phyloP scores from a whole-genome alignment of 495 filamentous ascomycete species.

The Chlorociboria aeruginascens region DNA sequence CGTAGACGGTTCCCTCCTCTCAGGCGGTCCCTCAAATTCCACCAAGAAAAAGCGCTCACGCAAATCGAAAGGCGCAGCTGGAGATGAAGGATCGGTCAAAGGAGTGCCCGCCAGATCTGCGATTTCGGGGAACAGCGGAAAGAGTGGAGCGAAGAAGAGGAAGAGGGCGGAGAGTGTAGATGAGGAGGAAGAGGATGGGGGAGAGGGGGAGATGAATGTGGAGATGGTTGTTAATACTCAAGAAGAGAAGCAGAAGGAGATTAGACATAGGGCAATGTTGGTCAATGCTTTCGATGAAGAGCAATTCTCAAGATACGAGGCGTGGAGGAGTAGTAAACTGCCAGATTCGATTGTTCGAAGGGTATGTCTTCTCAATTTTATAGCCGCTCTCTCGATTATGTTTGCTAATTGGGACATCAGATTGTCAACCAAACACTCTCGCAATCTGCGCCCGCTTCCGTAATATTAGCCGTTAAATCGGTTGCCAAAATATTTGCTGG shows the following conservation, averaged over 20 bases:
- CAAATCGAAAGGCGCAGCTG: conserved; percentile 48
- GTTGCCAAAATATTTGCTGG: conserved; percentile 79
- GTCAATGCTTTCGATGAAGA: conserved; percentile 53
- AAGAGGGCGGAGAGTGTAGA: conserved; percentile 23
- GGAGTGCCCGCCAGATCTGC: conserved; percentile 39
- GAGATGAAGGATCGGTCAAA: conserved; percentile 37
- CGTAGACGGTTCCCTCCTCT: conserved; percentile 53
- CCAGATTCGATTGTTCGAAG: conserved; percentile 34
- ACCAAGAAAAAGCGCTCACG: conserved; percentile 49
- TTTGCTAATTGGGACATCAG: conserved; percentile 25
- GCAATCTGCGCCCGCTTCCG: conserved; percentile 68
- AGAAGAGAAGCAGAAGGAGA: conserved; percentile 59
- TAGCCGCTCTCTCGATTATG: no score
- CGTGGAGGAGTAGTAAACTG: conserved; percentile 60
- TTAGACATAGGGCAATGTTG: conserved; percentile 45
- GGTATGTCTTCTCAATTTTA: conserved; percentile 24
- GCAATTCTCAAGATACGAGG: conserved; percentile 62
- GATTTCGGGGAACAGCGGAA: conserved; percentile 31
- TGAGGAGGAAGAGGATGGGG: conserved; percentile 51
- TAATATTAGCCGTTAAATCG: conserved; percentile 68
- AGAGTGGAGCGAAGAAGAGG: conserved; percentile 21
- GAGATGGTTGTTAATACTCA: conserved; percentile 50
- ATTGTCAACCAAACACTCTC: conserved; percentile 82
- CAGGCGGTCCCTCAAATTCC: conserved; percentile 41
- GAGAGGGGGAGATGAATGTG: conserved; percentile 49